Evolutionary conservation across 768 basidiomycete genomes (phyloP).

Genomic region (Scleroderma citrinum): DNA sequence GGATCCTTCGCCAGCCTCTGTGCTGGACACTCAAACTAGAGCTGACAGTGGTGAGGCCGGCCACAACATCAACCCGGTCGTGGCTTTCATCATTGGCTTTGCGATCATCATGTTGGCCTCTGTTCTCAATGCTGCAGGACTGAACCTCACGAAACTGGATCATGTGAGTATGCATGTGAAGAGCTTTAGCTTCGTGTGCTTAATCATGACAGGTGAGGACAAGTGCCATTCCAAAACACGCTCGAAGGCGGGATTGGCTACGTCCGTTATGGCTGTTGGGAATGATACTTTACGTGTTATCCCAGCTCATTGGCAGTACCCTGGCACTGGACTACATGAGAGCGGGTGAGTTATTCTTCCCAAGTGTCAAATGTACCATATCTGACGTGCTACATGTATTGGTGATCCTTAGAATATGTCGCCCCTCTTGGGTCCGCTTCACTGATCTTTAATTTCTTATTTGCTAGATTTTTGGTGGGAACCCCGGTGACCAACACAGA

Average conservation of each 20-base stretch:
- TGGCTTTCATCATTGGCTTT: conserved; percentile 80
- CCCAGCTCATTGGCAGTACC: conserved; percentile 83
- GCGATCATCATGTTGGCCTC: conserved; percentile 79
- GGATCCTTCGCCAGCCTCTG: conserved; percentile 9
- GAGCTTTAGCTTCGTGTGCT: background rate
- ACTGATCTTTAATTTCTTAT: conserved; percentile 93
- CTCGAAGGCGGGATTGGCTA: conserved; percentile 70
- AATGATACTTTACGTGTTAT: conserved; percentile 90
- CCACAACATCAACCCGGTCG: conserved; percentile 50
- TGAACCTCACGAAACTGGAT: conserved; percentile 92
- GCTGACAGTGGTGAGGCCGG: conserved; percentile 22
- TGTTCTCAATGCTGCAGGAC: conserved; percentile 85
- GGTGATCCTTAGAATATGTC: conserved; percentile 67
- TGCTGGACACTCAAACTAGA: conserved; percentile 6
- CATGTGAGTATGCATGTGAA: conserved; percentile 48
- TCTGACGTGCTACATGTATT: conserved; percentile 12
- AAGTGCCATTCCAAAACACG: conserved; percentile 67
- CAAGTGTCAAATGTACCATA: background rate
- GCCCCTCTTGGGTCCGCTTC: conserved; percentile 92
- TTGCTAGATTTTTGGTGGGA: conserved; percentile 84
- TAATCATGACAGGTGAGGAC: conserved; percentile 51
- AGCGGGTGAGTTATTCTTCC: conserved; percentile 46
- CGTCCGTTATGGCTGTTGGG: conserved; percentile 88
- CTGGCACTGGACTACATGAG: conserved; percentile 85
- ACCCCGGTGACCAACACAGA: conserved; percentile 81